Percentiles rank a stretch among this genome's conserved stretches.
Conservation (phyloP, 2,329 filamentous ascomycete genomes). For the Ceratocystis lukuohia region DNA sequence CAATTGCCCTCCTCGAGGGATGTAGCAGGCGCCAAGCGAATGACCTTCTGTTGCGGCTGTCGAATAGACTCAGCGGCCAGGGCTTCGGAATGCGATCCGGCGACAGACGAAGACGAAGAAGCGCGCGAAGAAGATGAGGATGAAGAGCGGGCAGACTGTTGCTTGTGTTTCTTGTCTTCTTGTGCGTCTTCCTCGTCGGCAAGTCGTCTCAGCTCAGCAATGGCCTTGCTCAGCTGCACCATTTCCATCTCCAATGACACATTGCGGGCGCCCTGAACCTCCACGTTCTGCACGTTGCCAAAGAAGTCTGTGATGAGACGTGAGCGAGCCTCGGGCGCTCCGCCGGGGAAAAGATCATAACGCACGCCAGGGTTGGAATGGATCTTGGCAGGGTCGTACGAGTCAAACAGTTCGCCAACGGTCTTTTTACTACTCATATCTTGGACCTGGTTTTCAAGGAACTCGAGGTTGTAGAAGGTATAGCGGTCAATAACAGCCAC, state of each 20-base stretch:
- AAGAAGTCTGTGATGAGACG: constrained; percentile 93
- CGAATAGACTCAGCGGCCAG: background rate
- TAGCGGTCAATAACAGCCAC: constrained; percentile 97
- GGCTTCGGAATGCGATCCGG: background rate
- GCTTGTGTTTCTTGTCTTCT: constrained; percentile 20
- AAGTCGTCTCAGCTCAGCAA: constrained; percentile 39
- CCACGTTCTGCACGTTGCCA: constrained; percentile 93
- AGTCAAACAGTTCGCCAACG: constrained; percentile 87
- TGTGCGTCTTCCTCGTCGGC: constrained; percentile 34
- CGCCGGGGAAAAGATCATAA: constrained; percentile 88
- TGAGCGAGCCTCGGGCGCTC: constrained; percentile 60
- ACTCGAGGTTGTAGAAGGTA: constrained; percentile 97
- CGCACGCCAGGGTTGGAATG: constrained; percentile 83
- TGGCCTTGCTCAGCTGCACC: constrained; percentile 57
- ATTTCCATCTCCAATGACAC: constrained; percentile 58
- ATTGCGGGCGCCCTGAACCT: constrained; percentile 56
- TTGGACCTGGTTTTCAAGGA: constrained; percentile 78
- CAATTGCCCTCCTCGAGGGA: constrained; percentile 52
- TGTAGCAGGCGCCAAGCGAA: constrained; percentile 30
- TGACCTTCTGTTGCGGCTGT: constrained; percentile 18
- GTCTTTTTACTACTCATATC: constrained; percentile 80
- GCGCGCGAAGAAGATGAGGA: background rate
- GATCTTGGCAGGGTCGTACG: constrained; percentile 88
- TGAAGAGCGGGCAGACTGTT: constrained; percentile 4
- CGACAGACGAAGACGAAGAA: background rate